Base-by-base conservation (phyloP, 2,329 filamentous ascomycete genomes). In the Thielaviopsis punctulata region DNA sequence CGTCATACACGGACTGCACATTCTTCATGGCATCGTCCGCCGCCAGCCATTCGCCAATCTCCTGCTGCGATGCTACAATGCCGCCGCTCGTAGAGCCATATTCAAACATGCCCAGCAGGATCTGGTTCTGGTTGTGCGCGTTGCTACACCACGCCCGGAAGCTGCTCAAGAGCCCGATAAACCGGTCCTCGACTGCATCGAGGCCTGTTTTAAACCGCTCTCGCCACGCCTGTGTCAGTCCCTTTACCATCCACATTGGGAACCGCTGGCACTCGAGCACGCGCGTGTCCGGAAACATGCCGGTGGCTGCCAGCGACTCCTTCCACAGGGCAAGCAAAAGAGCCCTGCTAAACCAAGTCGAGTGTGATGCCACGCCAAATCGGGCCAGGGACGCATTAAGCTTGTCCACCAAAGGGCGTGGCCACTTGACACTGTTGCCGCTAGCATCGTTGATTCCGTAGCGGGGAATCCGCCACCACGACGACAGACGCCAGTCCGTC, bases 281-380 rank as follows among this genome's bases (percentile, higher is more conserved):
- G 30, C 48, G 30, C 12, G n/a, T 33, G 1, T 27, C 36, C n/a
- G 45, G 21, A 19, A 48, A 30, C 25, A 18, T 10, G 9, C 21
- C 13, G 13, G 51, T 52, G n/a, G 51, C 51, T 5, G 15, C n/a
- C 45, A 23, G 18, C 30, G 45, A 45, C 23, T 52, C 51, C 23
- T 52, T 52, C 43, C 45, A 52, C 51, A 52, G 47, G 10, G 51
- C 45, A 23, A 52, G 47, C 27, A 52, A 18, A 18, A 52, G n/a
- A 15, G 51, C 51, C 7, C 51, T 25, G 2, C 44, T 24, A 22
- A 52, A 52, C 51, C 51, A 52, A 3, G 45, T 39, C 22, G 21
- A 19, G 15, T 46, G 27, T 3, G 39, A 23, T 19, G 27, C 19
- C 5, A 48, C 36, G 4, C 43, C 21, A 21, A 52, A 43, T 10